phyloP scores from a whole-genome alignment of 345 rosid species.

The Gossypium mustelinum region DNA sequence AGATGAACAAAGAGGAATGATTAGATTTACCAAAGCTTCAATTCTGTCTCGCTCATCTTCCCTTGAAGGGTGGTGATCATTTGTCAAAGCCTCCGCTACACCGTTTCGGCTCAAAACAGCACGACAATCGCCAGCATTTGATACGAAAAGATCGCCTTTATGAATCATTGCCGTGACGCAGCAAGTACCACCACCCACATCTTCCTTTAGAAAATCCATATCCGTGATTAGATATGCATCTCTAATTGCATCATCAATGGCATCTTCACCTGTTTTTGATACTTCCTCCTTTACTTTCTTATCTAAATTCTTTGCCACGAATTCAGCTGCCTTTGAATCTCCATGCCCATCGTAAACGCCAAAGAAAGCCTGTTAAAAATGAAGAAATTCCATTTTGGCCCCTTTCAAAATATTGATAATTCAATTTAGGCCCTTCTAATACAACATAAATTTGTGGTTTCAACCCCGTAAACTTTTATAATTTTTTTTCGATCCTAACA shows the following conservation, averaged over 20 bases:
- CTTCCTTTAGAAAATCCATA: constrained; percentile 50
- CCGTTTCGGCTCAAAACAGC: constrained; percentile 72
- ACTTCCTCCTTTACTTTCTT: constrained; percentile 52
- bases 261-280: constrained; percentile 27
- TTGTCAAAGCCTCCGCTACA: constrained; percentile 68
- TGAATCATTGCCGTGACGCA: constrained; percentile 71
- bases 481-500: no score
- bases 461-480: no score
- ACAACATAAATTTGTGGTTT: no score
- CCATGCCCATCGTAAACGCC: constrained; percentile 95
- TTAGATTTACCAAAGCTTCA: constrained; percentile 47
- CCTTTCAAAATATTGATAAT: neutral
- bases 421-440: neutral
- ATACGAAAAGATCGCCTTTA: constrained; percentile 50
- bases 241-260: constrained; percentile 42
- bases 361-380: constrained; percentile 53
- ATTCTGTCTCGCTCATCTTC: constrained; percentile 58
- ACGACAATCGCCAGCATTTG: constrained; percentile 84
- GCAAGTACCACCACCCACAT: constrained; percentile 63
- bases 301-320: constrained; percentile 59
- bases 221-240: constrained; percentile 66
- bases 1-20: neutral
- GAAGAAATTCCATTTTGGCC: neutral
- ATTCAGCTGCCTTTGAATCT: constrained; percentile 76
- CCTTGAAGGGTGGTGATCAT: constrained; percentile 72